phyloP scores from a whole-genome alignment of 148 eudicot species.

The Rhododendron simsii region DNA sequence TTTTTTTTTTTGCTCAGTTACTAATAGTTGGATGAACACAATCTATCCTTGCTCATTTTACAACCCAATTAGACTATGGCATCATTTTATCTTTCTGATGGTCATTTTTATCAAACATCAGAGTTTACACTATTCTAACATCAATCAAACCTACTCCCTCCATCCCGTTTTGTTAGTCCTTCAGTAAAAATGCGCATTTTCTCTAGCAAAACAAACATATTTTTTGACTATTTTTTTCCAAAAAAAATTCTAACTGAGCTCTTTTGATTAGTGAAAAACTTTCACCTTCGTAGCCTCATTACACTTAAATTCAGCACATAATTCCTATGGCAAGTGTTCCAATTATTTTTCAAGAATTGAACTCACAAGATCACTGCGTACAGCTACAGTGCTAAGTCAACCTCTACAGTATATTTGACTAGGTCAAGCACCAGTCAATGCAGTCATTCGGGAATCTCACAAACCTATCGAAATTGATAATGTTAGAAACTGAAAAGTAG shows the following conservation, averaged over 20 bases:
- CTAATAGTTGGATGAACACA: not conserved
- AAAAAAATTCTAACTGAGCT: not conserved
- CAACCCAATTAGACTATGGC: not conserved
- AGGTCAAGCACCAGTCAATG: not conserved
- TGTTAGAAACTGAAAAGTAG: not conserved
- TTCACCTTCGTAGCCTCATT: not conserved
- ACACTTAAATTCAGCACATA: not conserved
- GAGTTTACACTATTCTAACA: not conserved
- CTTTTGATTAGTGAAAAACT: not conserved
- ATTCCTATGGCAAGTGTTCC: not conserved
- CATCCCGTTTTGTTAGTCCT: not conserved
- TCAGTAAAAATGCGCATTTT: not conserved
- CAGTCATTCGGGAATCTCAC: not conserved
- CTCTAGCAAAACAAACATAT: not conserved
- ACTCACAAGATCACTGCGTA: not conserved
- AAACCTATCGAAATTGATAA: not conserved
- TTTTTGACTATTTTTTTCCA: not conserved
- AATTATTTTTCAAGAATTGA: not conserved
- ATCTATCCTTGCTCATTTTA: not conserved
- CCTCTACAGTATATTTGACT: not conserved
- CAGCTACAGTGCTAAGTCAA: not conserved
- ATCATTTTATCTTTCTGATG: not conserved
- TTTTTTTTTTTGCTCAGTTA: too few species aligned
- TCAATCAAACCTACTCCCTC: not conserved
- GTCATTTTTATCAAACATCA: not conserved